Evolutionary conservation across 202 grass and related monocot genomes (phyloP), one percentile per base, ranked within the genome.

Genomic region (Carex arenaria): DNA sequence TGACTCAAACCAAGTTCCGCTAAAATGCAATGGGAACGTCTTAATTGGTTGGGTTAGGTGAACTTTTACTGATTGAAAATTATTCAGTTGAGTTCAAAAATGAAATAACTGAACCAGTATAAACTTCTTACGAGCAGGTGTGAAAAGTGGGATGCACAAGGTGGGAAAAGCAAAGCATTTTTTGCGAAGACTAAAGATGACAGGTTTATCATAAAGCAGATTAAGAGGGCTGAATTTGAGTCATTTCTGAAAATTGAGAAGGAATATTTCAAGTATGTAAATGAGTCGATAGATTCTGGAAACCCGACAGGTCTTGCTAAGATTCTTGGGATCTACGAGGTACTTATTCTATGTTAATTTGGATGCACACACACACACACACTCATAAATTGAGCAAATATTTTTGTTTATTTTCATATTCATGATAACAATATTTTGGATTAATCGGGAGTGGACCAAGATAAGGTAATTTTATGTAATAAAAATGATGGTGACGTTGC

Each of bases 91-190:
- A 22, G 40, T 47, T 72, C 8, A 51, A 51, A 51, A 72, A 72
- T 70, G 69, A 51, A 51, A 51, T 40, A 72, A 72, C 23, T 75
- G 26, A 55, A 30, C 26, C 14, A 38, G 11, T 59, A 8, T 42
- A 78, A 59, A 32, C 13, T 59, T 59, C 13, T 59, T 59, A 32
- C 10, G 28, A 93, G 89, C 87, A 91, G 91, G 68, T 92, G 93
- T 78, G 96, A 92, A 83, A 99, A 92, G 67, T 99, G 97, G 97
- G 88, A 99, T 91, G 97, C 91, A 87, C 93, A 94, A 88, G 93
- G 97, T 63, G 97, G 97, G 87, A 96, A 99, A 86, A 94, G 88
- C 65, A 99, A 92, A 71, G 91, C 93, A 40, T 86, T 91, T 82
- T 99, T 99, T 86, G 97, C 93, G 78, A 99, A 99, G 85, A 89